Evolutionary conservation across 768 basidiomycete genomes (phyloP).

Genomic region (Tricholoma saponaceum): DNA sequence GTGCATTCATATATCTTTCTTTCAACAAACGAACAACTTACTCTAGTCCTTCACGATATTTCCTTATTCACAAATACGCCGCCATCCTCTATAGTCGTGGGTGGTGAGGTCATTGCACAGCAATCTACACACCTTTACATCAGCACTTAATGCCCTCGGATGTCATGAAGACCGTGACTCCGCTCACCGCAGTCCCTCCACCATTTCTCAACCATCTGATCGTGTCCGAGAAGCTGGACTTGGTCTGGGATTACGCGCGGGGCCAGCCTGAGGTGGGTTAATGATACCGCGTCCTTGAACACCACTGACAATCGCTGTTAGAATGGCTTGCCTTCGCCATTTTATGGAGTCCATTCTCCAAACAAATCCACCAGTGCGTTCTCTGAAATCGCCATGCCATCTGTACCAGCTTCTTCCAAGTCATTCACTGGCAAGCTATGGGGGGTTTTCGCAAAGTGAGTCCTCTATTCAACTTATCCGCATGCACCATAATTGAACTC

Average conservation of each 20-base stretch:
- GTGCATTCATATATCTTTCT: background rate
- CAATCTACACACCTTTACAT: background rate
- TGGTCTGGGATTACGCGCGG: conserved; percentile 7
- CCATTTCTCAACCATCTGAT: conserved; percentile 2
- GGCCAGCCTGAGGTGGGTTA: conserved; percentile 4
- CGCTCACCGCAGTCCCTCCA: background rate
- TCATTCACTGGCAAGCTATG: conserved; percentile 6
- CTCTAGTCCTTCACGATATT: background rate
- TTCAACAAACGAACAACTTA: background rate
- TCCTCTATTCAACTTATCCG: background rate
- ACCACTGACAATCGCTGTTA: background rate
- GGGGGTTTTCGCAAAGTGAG: conserved; percentile 6
- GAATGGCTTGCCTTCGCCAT: background rate
- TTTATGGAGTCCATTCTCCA: background rate
- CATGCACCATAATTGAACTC: too few relatives aligned
- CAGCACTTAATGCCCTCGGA: background rate
- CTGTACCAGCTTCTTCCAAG: background rate
- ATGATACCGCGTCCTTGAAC: background rate
- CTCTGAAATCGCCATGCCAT: background rate
- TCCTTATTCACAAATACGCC: background rate
- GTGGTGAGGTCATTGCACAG: background rate
- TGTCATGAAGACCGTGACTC: background rate
- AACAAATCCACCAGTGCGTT: background rate
- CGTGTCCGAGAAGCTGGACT: conserved; percentile 6
- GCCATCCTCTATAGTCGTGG: background rate